Conservation (phyloP, 225 moss, liverwort and hornwort species). For the Thuidium tamariscinum region DNA sequence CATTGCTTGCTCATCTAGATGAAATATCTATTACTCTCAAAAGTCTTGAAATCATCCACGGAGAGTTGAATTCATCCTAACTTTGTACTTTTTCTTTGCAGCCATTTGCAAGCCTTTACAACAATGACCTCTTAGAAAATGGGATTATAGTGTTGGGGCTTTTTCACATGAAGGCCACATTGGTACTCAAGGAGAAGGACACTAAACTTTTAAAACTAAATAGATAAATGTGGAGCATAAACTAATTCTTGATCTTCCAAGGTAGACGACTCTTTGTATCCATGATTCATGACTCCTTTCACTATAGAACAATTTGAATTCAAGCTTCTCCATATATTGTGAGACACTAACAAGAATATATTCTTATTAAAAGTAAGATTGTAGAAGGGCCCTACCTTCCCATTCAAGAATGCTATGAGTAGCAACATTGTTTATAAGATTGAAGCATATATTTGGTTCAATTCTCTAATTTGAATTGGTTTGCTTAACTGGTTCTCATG, state of each 20-base stretch:
- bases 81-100: not conserved
- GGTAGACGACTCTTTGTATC: rapidly evolving
- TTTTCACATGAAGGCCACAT: not conserved
- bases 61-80: not conserved
- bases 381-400: not conserved
- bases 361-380: not conserved
- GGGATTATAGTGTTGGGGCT: not conserved
- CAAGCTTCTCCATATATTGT: rapidly evolving
- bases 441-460: not conserved
- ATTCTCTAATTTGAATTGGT: not conserved
- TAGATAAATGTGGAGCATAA: rapidly evolving
- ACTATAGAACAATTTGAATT: not conserved
- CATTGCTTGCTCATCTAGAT: not conserved
- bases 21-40: not conserved
- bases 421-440: not conserved
- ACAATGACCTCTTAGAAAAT: not conserved
- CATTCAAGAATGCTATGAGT: not conserved
- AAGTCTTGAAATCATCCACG: not conserved
- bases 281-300: not conserved
- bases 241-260: not conserved
- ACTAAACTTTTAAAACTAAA: not conserved
- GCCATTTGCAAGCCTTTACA: not conserved
- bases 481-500: rapidly evolving
- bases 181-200: not conserved
- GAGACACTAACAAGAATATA: not conserved